Evolutionary conservation across 2,329 filamentous ascomycete species (phyloP), one percentile per base, ranked within the genome.

Genomic region (Fusarium sp.): DNA sequence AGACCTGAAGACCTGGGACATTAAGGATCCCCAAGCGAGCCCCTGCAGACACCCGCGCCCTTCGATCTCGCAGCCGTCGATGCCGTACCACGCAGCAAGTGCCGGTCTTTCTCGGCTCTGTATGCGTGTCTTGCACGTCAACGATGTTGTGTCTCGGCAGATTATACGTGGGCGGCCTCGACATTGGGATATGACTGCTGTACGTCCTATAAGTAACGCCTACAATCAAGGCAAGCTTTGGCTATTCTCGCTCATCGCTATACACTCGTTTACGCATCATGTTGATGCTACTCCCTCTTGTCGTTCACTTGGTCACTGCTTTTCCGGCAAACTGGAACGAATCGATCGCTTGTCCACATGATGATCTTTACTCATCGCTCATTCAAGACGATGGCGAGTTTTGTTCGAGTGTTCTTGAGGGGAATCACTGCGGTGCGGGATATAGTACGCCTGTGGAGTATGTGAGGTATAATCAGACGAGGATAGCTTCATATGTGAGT

Each of bases 401-500:
- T 38, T 82, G 81, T 60, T 79, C 77, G 2, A 76, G 72, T 67
- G 60, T 82, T 26, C 47, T 82, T 11, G 77, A 78, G 41, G 51
- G 63, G 12, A 69, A 44, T 6, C 74, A 74, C 15, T 78, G 77
- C 55, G 59, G 68, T 20, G 65, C 64, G 9, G 69, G 68, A 8
- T 77, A 78, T 47, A 76, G 66, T 55, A 81, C 78, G 17, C 81
- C 80, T 32, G 65, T 69, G 11, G 74, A 78, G 52, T 82, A 80
- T 60, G 68, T 76, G 44, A 75, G 75, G 5, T 79, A 79, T 62
- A 77, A 79, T 28, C 75, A 76, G 45, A 75, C 73, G 17, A 76
- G 70, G 60, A 70, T 82, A 62, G 79, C 80, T 30, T 80, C 78
- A 18, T 79, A 80, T 39, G 81, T 82, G 62, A 77, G 81, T 68